Evolutionary conservation across 441 rosid genomes (phyloP).

Genomic region (Melastoma candidum): DNA sequence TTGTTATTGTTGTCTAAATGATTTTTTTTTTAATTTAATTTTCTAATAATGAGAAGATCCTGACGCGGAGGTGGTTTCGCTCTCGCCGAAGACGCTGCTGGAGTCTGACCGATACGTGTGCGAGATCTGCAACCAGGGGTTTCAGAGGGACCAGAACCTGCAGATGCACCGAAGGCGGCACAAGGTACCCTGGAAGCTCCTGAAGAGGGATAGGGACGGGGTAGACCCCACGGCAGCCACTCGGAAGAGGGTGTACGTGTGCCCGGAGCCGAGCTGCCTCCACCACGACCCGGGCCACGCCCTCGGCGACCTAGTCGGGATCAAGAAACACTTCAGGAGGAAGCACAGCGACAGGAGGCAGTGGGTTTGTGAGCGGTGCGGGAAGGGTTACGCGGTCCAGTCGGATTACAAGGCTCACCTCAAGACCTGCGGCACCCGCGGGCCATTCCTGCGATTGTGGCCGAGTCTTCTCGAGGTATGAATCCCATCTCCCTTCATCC

Average conservation of each 20-base stretch:
- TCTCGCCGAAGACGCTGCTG: conserved; percentile 78
- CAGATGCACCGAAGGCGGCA: conserved; percentile 95
- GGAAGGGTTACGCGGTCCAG: conserved; percentile 78
- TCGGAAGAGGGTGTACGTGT: conserved; percentile 60
- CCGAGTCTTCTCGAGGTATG: conserved; percentile 76
- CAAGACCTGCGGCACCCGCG: conserved; percentile 72
- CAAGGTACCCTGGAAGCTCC: conserved; percentile 91
- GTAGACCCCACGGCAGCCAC: conserved; percentile 25
- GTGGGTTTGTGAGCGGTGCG: conserved; percentile 75
- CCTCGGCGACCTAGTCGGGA: conserved; percentile 75
- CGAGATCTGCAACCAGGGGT: conserved; percentile 99
- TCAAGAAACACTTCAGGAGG: conserved; percentile 72
- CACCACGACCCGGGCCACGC: conserved; percentile 83
- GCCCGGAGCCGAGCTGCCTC: conserved; percentile 73
- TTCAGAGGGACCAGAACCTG: conserved; percentile 89
- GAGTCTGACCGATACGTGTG: conserved; percentile 94
- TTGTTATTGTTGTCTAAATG: background rate
- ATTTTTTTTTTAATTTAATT: background rate
- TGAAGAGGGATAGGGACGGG: conserved; percentile 46
- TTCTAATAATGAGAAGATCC: conserved; percentile 42
- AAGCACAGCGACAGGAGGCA: conserved; percentile 72
- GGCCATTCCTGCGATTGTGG: conserved; percentile 84
- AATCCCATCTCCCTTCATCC: no score
- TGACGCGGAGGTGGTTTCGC: conserved; percentile 88
- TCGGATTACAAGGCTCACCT: conserved; percentile 85